A percentile compares a stretch with the other conserved stretches of the same genome.
Evolutionary conservation across 768 basidiomycete genomes (phyloP).

Genomic region (Boletus insuetus): DNA sequence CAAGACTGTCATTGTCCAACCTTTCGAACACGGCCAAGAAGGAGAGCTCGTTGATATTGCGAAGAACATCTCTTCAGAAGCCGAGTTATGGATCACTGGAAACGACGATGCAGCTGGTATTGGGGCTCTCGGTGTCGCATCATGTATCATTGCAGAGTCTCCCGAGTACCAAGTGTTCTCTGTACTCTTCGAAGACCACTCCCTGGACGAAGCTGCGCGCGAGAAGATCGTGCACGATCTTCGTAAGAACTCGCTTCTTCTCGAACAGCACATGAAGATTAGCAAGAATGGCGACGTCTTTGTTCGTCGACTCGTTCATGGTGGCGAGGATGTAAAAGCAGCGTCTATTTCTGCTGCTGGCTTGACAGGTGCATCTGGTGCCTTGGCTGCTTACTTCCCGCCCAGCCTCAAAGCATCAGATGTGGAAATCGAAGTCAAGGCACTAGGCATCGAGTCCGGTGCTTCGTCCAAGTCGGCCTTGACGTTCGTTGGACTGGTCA

Average conservation of each 20-base stretch:
- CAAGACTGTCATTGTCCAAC: slow-evolving; percentile 27
- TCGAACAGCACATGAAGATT: slow-evolving; percentile 32
- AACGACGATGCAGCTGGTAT: slow-evolving; percentile 32
- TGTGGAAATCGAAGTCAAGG: slow-evolving; percentile 19
- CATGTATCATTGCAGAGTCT: slow-evolving; percentile 29
- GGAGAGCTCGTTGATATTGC: slow-evolving; percentile 28
- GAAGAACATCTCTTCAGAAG: slow-evolving; percentile 22
- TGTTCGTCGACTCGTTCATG: slow-evolving; percentile 31
- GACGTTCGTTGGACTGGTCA: slow-evolving; percentile 19
- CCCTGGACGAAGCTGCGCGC: slow-evolving; percentile 18
- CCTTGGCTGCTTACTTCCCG: slow-evolving; percentile 21
- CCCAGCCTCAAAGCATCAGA: slow-evolving; percentile 15
- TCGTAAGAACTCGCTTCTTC: slow-evolving; percentile 24
- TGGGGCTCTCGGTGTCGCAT: slow-evolving; percentile 28
- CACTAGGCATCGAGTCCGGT: slow-evolving; percentile 7
- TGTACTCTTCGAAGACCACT: slow-evolving; percentile 30
- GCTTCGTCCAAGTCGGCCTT: slow-evolving; percentile 12
- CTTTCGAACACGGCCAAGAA: slow-evolving; percentile 26
- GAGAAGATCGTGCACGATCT: slow-evolving; percentile 26
- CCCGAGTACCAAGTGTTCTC: slow-evolving; percentile 29
- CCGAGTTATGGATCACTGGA: slow-evolving; percentile 29
- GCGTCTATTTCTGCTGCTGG: slow-evolving; percentile 11
- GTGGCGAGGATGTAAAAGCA: slow-evolving; percentile 20
- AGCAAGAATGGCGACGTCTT: slow-evolving; percentile 23
- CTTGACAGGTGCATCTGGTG: slow-evolving; percentile 7